These are phyloP conservation scores for Elsinoe perseae DNA, from an alignment of 2,329 filamentous ascomycete species.

Conservation along the genomic window DNA sequence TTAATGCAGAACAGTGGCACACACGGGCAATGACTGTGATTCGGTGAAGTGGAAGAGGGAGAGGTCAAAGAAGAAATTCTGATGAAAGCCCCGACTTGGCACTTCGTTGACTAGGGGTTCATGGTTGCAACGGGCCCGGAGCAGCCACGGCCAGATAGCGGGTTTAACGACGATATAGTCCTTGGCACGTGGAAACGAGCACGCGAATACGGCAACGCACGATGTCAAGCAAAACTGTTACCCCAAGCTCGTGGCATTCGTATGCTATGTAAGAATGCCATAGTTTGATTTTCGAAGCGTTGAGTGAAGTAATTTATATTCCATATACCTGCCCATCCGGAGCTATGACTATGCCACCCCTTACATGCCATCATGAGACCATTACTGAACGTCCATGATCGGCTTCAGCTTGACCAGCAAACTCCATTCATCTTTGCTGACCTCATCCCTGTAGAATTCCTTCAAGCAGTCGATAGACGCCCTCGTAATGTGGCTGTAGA, in stretches of 20 bases:
- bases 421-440: slow-evolving; percentile 87
- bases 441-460: slow-evolving; percentile 85
- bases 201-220: neutral
- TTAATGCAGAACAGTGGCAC: neutral
- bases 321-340: neutral
- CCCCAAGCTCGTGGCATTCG: too few relatives aligned
- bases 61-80: neutral
- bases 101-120: neutral
- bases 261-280: too few relatives aligned
- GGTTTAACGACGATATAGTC: slow-evolving; percentile 1
- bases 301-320: slow-evolving; percentile 1
- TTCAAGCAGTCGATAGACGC: slow-evolving; percentile 90
- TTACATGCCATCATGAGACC: neutral
- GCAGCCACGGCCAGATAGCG: neutral
- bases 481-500: slow-evolving; percentile 84
- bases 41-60: neutral
- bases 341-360: neutral
- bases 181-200: slow-evolving; percentile 2
- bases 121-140: neutral
- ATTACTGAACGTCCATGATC: slow-evolving; percentile 65
- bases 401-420: slow-evolving; percentile 94
- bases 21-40: neutral
- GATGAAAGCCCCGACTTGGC: neutral
- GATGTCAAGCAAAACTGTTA: neutral
- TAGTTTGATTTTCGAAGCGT: too few relatives aligned